phyloP scores from a whole-genome alignment of 106 monocot genomes.

The Dioscorea zingiberensis region DNA sequence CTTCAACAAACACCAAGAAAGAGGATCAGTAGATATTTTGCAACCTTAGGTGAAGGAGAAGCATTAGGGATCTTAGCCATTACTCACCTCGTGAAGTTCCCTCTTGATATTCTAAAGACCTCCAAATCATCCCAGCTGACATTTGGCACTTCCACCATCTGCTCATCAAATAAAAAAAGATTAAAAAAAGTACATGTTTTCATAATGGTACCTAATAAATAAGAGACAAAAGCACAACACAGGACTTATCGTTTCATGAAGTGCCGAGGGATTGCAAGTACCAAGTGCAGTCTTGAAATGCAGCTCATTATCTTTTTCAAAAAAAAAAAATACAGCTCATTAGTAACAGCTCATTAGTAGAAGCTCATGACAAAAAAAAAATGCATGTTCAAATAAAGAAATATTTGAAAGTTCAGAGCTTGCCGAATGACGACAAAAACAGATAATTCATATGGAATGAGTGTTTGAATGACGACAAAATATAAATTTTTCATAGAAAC shows the following conservation, averaged over 20 bases:
- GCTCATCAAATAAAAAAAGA: background rate
- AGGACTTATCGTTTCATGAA: slow-evolving; percentile 77
- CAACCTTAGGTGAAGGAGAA: background rate
- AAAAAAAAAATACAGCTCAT: no score
- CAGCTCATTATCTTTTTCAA: no score
- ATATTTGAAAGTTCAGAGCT: no score
- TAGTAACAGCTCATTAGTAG: slow-evolving; percentile 70
- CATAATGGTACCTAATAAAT: no score
- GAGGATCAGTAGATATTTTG: background rate
- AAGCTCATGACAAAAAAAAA: no score
- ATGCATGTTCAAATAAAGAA: no score
- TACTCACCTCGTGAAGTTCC: slow-evolving; percentile 79
- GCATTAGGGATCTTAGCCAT: background rate
- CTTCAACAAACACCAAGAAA: slow-evolving; percentile 5
- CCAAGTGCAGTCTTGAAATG: slow-evolving; percentile 97
- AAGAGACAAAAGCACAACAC: background rate
- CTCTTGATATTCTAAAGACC: slow-evolving; percentile 92
- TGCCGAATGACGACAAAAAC: no score
- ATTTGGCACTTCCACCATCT: slow-evolving; percentile 97
- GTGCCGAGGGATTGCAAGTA: slow-evolving; percentile 90
- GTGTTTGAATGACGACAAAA: no score
- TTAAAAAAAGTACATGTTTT: no score
- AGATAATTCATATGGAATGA: no score
- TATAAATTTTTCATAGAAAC: no score
- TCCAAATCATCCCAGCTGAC: slow-evolving; percentile 92